A percentile compares a stretch with the other conserved stretches of the same genome.
These are phyloP conservation scores for Penicillium waksmanii DNA, from an alignment of 495 filamentous ascomycete species.

Conservation along the genomic window DNA sequence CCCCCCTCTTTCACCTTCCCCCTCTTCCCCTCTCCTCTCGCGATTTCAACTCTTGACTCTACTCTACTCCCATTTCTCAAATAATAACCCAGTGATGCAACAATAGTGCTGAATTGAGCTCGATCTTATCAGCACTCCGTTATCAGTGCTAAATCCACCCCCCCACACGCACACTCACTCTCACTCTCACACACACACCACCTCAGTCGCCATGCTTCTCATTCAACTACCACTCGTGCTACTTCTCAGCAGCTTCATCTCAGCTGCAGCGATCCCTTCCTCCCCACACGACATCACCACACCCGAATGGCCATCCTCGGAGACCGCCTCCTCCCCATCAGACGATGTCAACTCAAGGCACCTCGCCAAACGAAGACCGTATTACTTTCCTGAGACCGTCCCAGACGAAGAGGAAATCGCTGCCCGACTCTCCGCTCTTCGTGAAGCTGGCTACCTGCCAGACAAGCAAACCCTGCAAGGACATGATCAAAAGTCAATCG, in stretches of 20 bases:
- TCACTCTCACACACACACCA: background rate
- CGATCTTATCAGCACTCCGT: background rate
- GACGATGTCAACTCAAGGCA: background rate
- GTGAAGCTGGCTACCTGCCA: slow-evolving; percentile 19
- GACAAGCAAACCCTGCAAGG: background rate
- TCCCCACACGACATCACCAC: background rate
- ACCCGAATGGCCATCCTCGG: background rate
- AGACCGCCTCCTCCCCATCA: slow-evolving; percentile 12
- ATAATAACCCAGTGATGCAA: background rate
- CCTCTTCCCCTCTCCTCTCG: background rate
- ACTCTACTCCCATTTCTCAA: background rate
- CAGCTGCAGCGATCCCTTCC: background rate
- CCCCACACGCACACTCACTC: background rate
- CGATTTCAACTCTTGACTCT: background rate
- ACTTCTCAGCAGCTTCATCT: slow-evolving; percentile 3
- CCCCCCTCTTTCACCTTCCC: background rate
- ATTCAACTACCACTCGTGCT: background rate
- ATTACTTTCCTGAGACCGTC: slow-evolving; percentile 27
- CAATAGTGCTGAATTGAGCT: background rate
- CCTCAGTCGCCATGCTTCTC: background rate
- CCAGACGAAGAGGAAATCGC: slow-evolving; percentile 22
- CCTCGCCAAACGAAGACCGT: slow-evolving; percentile 16
- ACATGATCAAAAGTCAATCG: slow-evolving; percentile 16
- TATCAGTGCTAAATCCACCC: background rate
- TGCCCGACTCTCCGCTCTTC: slow-evolving; percentile 12